Evolutionary conservation across 225 moss, liverwort and hornwort species (phyloP).

Genomic region (Pleurozium schreberi): DNA sequence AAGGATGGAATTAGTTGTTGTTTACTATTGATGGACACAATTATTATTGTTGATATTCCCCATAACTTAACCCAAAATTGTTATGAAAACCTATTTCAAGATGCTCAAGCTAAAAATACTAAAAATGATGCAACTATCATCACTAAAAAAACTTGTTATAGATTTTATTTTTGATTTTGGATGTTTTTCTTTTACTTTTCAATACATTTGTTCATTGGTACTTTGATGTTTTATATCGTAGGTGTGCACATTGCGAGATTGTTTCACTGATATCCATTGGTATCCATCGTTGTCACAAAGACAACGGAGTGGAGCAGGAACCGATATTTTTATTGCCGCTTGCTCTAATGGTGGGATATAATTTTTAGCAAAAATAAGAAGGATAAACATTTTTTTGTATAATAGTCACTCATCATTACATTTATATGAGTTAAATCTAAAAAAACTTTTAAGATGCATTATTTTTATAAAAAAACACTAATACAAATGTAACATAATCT

Average conservation of each 20-base stretch:
- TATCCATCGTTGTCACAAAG: constrained; percentile 66
- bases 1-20: background rate
- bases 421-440: background rate
- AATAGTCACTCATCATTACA: background rate
- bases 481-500: background rate
- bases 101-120: background rate
- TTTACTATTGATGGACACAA: background rate
- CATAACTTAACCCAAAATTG: background rate
- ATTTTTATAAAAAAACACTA: background rate
- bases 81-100: background rate
- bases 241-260: constrained; percentile 63
- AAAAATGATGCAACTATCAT: background rate
- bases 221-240: background rate
- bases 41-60: background rate
- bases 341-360: constrained; percentile 52
- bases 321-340: constrained; percentile 52
- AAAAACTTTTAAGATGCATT: background rate
- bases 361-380: background rate
- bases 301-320: constrained; percentile 34
- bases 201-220: background rate
- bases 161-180: background rate
- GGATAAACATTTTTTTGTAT: background rate
- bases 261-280: constrained; percentile 76
- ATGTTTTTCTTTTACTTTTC: background rate
- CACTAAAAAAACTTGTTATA: fast-evolving